Evolutionary conservation across 768 basidiomycete species (phyloP).

Genomic region (Pulveroboletus sp.): DNA sequence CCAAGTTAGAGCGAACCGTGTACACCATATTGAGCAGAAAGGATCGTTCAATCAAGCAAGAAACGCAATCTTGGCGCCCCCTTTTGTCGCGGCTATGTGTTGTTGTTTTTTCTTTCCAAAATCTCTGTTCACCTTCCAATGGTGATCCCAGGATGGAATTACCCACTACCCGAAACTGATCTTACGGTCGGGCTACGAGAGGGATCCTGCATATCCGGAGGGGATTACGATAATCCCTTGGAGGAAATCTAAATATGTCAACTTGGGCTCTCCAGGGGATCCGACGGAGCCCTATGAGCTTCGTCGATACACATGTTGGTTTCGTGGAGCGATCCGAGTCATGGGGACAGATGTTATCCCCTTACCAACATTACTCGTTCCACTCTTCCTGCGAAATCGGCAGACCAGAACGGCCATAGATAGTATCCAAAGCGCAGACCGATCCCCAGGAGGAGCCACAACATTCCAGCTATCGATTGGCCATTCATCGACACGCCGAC

Average conservation of each 20-base stretch:
- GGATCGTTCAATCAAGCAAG: not conserved
- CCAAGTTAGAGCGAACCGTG: not conserved
- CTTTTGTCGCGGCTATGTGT: not conserved
- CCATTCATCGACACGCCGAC: constrained; percentile 1
- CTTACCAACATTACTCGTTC: constrained; percentile 1
- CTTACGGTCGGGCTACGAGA: not conserved
- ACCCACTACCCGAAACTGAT: not conserved
- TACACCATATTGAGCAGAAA: not conserved
- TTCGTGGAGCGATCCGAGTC: constrained; percentile 6
- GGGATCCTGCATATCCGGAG: constrained; percentile 14
- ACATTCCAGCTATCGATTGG: not conserved
- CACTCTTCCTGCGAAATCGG: constrained; percentile 3
- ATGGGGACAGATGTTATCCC: not conserved
- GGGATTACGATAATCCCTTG: constrained; percentile 2
- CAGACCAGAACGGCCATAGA: constrained; percentile 5
- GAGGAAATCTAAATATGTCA: not conserved
- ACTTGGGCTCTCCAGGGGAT: constrained; percentile 12
- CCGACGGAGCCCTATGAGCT: constrained; percentile 1
- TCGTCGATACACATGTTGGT: constrained; percentile 5
- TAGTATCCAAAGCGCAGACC: not conserved
- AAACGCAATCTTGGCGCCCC: not conserved
- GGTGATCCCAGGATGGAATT: not conserved
- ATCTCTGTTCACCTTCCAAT: not conserved
- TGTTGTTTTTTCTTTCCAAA: too few relatives aligned
- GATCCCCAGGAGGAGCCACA: constrained; percentile 5